These are phyloP conservation scores for Nidularia sp. DNA, from an alignment of 768 basidiomycete species.

Conservation along the genomic window DNA sequence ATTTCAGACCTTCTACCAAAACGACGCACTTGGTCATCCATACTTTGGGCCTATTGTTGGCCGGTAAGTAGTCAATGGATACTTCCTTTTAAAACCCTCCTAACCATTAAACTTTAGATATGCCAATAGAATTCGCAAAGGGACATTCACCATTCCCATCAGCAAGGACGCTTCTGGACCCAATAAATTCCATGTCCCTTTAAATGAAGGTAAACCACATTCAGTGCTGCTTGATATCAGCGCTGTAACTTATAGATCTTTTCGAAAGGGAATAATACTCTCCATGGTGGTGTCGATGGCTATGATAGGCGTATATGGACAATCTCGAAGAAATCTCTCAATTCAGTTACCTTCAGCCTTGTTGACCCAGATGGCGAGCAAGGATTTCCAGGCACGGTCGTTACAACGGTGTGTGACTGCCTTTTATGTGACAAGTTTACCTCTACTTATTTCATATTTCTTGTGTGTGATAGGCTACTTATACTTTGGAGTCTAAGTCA, in stretches of 20 bases:
- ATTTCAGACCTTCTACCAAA: conserved; percentile 25
- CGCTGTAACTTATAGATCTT: neutral
- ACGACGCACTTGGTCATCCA: conserved; percentile 26
- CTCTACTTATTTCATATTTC: neutral
- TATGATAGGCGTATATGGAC: conserved; percentile 42
- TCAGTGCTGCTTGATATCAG: neutral
- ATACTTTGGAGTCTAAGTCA: conserved; percentile 26
- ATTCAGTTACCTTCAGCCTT: conserved; percentile 36
- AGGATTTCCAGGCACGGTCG: conserved; percentile 44
- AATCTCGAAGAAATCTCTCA: conserved; percentile 21
- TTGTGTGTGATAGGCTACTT: conserved; percentile 19
- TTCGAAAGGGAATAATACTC: conserved; percentile 33
- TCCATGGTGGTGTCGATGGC: conserved; percentile 44
- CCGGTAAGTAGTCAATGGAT: no score
- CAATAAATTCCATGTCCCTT: conserved; percentile 30
- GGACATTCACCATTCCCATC: conserved; percentile 39
- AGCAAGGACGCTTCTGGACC: conserved; percentile 32
- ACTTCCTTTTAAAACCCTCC: neutral
- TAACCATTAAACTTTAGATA: conserved; percentile 20
- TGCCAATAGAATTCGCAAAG: conserved; percentile 38
- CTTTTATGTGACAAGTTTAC: neutral
- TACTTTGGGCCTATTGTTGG: conserved; percentile 40
- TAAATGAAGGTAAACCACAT: conserved; percentile 31
- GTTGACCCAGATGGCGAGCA: conserved; percentile 37
- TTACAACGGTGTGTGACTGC: conserved; percentile 21